Evolutionary conservation across 2,329 filamentous ascomycete species (phyloP), one percentile per base, ranked within the genome.

Genomic region (Pseudopyrenochaeta lycopersici): DNA sequence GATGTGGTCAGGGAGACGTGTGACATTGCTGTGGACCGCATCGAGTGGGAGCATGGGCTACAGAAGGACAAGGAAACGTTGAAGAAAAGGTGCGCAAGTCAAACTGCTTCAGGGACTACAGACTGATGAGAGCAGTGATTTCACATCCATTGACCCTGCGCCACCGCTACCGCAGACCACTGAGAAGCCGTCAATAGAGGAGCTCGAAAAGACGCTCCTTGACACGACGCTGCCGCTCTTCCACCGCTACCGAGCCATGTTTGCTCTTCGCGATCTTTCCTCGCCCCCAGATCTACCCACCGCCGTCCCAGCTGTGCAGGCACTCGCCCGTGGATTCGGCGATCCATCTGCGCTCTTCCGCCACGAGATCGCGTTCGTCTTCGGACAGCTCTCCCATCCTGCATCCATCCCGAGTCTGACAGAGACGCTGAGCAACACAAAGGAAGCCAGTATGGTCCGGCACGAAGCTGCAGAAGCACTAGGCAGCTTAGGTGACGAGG

Each of bases 351-450:
- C 93, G 4, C 86, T 99, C 7, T 98, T 99, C 84, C 89, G 95
- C 63, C 95, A 99, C 79, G 95, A 99, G 75, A 92, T 99, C 62
- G 95, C 95, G 12, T 99, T 99, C 74, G 95, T 99, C 12, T 99
- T 99, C 66, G 95, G 95, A 49, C 95, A 99, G 77, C 83, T 99
- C 46, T 92, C 90, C 49, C 95, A 99, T 72, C 95, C 95, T 1
- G 94, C 94, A n/a, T 97, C 92, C 1, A 97, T 99, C 63, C 93
- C 95, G 3, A 91, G 91, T 54, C 85, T 99, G 53, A 89, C 90
- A 14, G 86, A 85, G 46, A 88, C 90, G 1, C 82, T 99, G 54
- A 90, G 90, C 67, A 84, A 99, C 74, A 80, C 85, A 43, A 82
- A 90, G 49, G 95, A 99, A 79, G 90, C 87, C 20, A 92, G 93